phyloP scores from a whole-genome alignment of 2,329 filamentous ascomycete species.

The Capronia epimyces region DNA sequence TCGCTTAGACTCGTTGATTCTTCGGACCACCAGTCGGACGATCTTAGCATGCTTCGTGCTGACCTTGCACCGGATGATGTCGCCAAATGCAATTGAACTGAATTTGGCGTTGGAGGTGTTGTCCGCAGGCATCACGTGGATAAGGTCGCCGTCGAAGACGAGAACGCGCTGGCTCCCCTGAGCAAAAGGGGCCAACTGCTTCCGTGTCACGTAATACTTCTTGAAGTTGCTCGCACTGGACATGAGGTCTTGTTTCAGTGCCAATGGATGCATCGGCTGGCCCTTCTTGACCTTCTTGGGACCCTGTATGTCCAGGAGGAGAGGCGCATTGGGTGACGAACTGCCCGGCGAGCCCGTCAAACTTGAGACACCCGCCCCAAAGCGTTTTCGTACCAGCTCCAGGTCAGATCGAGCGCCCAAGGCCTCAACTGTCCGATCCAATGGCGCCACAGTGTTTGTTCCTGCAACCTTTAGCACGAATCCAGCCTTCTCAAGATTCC shows the following conservation, averaged over 20 bases:
- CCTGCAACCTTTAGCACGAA: conserved; percentile 59
- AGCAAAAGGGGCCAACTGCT: conserved; percentile 61
- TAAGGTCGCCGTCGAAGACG: conserved; percentile 60
- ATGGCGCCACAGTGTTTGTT: conserved; percentile 58
- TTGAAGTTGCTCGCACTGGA: conserved; percentile 49
- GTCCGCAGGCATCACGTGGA: conserved; percentile 58
- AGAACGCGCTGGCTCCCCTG: conserved; percentile 56
- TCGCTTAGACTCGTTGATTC: conserved; percentile 58
- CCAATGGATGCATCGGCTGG: conserved; percentile 43
- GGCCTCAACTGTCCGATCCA: conserved; percentile 61
- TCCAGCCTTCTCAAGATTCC: conserved; percentile 59
- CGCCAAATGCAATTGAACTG: conserved; percentile 58
- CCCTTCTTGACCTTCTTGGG: conserved; percentile 43
- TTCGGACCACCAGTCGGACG: conserved; percentile 57
- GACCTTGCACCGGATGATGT: conserved; percentile 61
- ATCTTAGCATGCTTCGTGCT: conserved; percentile 60
- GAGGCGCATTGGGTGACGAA: conserved; percentile 59
- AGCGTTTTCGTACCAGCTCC: conserved; percentile 57
- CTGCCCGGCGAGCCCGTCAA: conserved; percentile 55
- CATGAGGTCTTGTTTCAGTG: conserved; percentile 45
- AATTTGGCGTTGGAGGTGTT: conserved; percentile 48
- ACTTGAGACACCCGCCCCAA: conserved; percentile 52
- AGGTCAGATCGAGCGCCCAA: conserved; percentile 56
- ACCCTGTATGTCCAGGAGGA: conserved; percentile 46
- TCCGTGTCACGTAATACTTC: conserved; percentile 59